Evolutionary conservation across 352 stramenopile species (phyloP).

Genomic region (Pythium aristosporum): DNA sequence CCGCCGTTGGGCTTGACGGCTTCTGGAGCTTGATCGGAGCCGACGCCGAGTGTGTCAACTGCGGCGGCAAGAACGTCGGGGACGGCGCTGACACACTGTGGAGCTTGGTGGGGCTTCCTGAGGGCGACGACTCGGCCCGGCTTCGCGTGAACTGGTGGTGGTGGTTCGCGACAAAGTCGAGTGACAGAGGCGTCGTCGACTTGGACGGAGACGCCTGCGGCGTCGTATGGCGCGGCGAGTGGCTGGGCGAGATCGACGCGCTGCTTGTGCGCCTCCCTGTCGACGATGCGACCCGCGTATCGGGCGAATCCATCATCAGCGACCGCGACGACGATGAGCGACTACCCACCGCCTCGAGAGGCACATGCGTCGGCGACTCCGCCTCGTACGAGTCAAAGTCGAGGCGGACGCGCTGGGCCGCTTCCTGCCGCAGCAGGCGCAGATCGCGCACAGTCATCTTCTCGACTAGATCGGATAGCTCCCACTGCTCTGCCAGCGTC

Average conservation of each 20-base stretch:
- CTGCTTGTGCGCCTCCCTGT: conserved; percentile 21
- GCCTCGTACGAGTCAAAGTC: conserved; percentile 31
- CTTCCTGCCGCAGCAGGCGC: conserved; percentile 43
- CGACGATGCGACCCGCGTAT: background rate
- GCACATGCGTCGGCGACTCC: background rate
- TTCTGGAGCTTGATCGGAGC: conserved; percentile 22
- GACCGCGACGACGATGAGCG: background rate
- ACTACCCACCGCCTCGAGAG: background rate
- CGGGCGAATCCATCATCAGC: conserved; percentile 1
- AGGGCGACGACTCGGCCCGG: conserved; percentile 25
- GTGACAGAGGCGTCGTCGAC: conserved; percentile 10
- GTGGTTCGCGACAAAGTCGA: conserved; percentile 31
- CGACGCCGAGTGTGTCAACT: conserved; percentile 26
- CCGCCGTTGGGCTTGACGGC: conserved; percentile 10
- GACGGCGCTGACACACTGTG: conserved; percentile 8
- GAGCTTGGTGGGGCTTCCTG: conserved; percentile 13
- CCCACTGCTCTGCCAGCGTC: conserved; percentile 49
- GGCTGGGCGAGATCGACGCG: background rate
- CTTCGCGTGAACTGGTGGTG: conserved; percentile 40
- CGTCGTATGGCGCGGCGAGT: conserved; percentile 8
- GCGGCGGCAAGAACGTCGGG: conserved; percentile 1
- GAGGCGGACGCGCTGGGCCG: conserved; percentile 38
- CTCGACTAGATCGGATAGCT: conserved; percentile 65
- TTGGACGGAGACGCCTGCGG: conserved; percentile 17
- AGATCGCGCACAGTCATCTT: conserved; percentile 48